Percentiles rank a stretch among this genome's conserved stretches.
Conservation (phyloP, 768 basidiomycete genomes). For the Russula abietina region DNA sequence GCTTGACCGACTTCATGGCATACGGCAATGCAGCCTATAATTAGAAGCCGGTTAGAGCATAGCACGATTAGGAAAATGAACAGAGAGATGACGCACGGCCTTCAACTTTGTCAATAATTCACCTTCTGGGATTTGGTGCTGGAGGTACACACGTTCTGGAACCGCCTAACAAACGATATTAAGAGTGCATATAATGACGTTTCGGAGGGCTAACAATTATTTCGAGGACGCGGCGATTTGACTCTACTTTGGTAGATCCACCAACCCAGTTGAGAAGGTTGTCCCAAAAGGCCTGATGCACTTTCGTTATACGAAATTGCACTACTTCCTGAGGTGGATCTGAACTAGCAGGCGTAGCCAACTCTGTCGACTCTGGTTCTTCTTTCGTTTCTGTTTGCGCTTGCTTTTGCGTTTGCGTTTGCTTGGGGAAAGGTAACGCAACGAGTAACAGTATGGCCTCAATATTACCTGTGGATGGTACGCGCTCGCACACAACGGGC, state of each 20-base stretch:
- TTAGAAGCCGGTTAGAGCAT: neutral
- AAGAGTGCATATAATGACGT: neutral
- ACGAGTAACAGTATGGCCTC: slow-evolving; percentile 39
- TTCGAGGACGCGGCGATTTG: slow-evolving; percentile 42
- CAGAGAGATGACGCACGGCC: slow-evolving; percentile 37
- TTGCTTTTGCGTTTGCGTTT: slow-evolving; percentile 10
- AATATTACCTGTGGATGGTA: slow-evolving; percentile 18
- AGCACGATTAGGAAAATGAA: neutral
- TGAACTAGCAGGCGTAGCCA: neutral
- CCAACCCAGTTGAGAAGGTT: slow-evolving; percentile 58
- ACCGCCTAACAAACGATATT: slow-evolving; percentile 33
- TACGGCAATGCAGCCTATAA: slow-evolving; percentile 42
- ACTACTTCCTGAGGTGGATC: slow-evolving; percentile 34
- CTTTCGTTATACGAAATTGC: slow-evolving; percentile 45
- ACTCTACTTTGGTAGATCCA: slow-evolving; percentile 44
- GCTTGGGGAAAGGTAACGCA: slow-evolving; percentile 40
- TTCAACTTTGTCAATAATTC: slow-evolving; percentile 54
- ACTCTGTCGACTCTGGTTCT: slow-evolving; percentile 17
- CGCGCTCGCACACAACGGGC: slow-evolving; percentile 45
- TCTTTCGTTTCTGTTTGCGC: slow-evolving; percentile 18
- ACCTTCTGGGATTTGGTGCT: slow-evolving; percentile 52
- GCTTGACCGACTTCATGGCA: slow-evolving; percentile 54
- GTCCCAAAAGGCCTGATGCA: slow-evolving; percentile 49
- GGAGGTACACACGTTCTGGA: slow-evolving; percentile 46
- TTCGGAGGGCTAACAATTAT: slow-evolving; percentile 38